Conservation (phyloP, 106 monocot genomes). For the Triglochin maritima region DNA sequence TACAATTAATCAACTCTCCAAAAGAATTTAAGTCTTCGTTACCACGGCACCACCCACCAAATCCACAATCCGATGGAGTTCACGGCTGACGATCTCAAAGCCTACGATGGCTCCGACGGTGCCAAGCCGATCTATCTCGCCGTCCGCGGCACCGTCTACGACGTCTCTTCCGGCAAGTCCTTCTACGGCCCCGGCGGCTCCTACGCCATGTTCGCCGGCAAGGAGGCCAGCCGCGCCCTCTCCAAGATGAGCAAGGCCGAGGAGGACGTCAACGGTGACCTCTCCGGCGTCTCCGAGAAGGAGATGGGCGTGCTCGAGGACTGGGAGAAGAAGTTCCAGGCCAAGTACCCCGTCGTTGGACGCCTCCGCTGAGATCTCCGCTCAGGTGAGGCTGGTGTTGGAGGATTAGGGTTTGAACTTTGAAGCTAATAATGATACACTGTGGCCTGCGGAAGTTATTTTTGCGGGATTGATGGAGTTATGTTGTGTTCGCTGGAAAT, state of each 20-base stretch:
- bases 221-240: conserved; percentile 76
- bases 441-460: no score
- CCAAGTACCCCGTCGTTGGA: conserved; percentile 84
- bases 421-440: no score
- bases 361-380: conserved; percentile 30
- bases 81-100: conserved; percentile 47
- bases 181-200: conserved; percentile 92
- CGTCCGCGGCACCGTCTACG: conserved; percentile 59
- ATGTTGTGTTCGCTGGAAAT: no score
- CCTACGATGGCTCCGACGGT: conserved; percentile 53
- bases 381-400: background rate
- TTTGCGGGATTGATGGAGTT: no score
- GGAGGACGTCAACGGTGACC: conserved; percentile 47
- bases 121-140: conserved; percentile 84
- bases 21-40: no score
- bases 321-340: conserved; percentile 90
- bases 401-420: no score
- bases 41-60: background rate
- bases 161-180: conserved; percentile 53
- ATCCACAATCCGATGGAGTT: conserved; percentile 41
- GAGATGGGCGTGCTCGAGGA: conserved; percentile 66
- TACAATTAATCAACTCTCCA: no score
- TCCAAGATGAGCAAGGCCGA: conserved; percentile 92
- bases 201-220: conserved; percentile 84
- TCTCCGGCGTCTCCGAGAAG: conserved; percentile 69